Base-by-base conservation (phyloP, 2,329 filamentous ascomycete species). In the Penicillium sp. region DNA sequence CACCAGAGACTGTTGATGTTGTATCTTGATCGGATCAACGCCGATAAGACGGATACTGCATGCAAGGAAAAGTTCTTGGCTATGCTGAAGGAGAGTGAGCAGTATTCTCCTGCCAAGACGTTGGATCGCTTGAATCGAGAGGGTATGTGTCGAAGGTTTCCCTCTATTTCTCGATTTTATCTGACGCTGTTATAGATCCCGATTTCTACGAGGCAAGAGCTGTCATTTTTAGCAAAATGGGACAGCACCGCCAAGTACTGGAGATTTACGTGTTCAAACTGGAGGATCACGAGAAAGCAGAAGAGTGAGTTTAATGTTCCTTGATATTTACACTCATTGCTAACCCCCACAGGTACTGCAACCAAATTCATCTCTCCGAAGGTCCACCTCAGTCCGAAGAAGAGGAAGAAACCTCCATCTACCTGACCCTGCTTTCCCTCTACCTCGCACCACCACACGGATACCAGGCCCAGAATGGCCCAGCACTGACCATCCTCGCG, bases 201-300 rank as follows among this genome's bases (percentile, higher is more conserved):
- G 84, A 87, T 2, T 97, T 97, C 72, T 96, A 91, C 76, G 94
- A 98, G 75, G 88, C 92, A 1, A 89, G 94, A 64, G 95, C 95
- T 7, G 89, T 98, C 49, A 89, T 98, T 22, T 86, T 98, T 42
- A 93, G 92, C 77, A 96, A 95, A 70, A 97, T 98, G 91, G 92
- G 92, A 7, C 90, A 94, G 70, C 93, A 99, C 79, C 93, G 92
- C 74, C 93, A 98, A 78, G 95, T 95, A 0, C 81, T 99, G n/a
- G 91, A 95, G 74, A 97, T 99, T 56, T 99, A 97, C 75, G 94
- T 98, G 30, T 99, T 97, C 80, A 95, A 94, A 76, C 86, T 99
- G 76, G 82, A 91, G 68, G 90, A 97, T 75, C 94, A 91, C 65
- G 82, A 81, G 13, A 98, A 97, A 78, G 95, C 95, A 35, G 95